phyloP scores from a whole-genome alignment of 108 stramenopile genomes.

The Fragilaria crotonensis region DNA sequence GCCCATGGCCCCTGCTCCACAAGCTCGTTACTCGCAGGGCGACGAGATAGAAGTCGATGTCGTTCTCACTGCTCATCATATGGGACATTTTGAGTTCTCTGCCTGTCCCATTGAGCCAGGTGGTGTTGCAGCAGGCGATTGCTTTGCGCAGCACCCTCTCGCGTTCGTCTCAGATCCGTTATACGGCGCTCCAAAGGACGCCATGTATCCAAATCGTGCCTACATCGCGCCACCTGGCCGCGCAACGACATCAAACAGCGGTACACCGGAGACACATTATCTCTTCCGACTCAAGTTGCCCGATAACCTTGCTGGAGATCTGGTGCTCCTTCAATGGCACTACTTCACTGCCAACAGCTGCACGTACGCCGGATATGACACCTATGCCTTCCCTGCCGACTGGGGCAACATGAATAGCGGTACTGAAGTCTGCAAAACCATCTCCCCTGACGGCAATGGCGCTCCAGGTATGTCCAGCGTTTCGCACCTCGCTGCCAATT shows the following conservation, averaged over 20 bases:
- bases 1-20: conserved; percentile 24
- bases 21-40: conserved; percentile 32
- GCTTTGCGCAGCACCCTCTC: conserved; percentile 43
- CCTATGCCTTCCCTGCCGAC: conserved; percentile 5
- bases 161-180: conserved; percentile 42
- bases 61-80: conserved; percentile 42
- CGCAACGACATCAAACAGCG: background rate
- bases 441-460: too few species aligned
- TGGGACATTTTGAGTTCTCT: conserved; percentile 42
- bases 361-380: too few species aligned
- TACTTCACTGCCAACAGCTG: conserved; percentile 73
- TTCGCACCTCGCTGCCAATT: too few species aligned
- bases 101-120: conserved; percentile 38
- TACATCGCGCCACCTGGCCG: conserved; percentile 32
- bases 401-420: background rate
- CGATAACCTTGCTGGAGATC: conserved; percentile 33
- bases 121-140: conserved; percentile 28
- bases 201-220: conserved; percentile 36
- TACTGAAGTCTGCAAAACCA: background rate
- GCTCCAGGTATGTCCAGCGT: too few species aligned
- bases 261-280: too few species aligned
- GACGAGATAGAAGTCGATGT: conserved; percentile 31
- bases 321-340: conserved; percentile 61
- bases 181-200: conserved; percentile 32
- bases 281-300: conserved; percentile 43